Evolutionary conservation across 306 rosid species (phyloP).

Genomic region (Inga oerstediana): DNA sequence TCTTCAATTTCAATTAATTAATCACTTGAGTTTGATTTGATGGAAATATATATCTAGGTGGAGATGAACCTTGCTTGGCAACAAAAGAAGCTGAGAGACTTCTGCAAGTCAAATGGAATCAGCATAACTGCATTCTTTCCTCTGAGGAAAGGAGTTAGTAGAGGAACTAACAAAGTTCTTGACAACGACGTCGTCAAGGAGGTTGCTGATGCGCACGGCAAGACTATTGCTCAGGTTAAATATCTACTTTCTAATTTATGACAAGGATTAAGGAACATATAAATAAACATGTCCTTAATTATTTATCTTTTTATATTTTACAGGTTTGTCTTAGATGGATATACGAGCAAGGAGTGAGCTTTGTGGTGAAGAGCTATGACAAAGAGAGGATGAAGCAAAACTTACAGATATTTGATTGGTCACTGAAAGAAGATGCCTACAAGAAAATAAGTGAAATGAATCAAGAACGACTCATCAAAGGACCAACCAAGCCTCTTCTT

Average conservation of each 20-base stretch:
- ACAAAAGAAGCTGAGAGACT: constrained; percentile 42
- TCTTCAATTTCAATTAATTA: background rate
- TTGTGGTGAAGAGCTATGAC: constrained; percentile 52
- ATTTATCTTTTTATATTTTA: background rate
- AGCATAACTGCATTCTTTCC: constrained; percentile 50
- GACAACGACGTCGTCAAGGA: constrained; percentile 49
- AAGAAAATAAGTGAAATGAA: constrained; percentile 45
- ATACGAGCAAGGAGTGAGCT: constrained; percentile 43
- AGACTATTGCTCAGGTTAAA: constrained; percentile 48
- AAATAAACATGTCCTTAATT: background rate
- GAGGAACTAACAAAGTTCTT: constrained; percentile 43
- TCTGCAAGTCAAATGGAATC: constrained; percentile 46
- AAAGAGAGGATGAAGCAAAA: constrained; percentile 51
- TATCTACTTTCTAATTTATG: background rate
- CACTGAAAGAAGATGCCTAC: constrained; percentile 42
- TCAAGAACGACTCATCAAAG: constrained; percentile 50
- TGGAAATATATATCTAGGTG: constrained; percentile 21
- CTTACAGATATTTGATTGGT: constrained; percentile 47
- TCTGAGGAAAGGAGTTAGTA: constrained; percentile 46
- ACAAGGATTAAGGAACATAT: background rate
- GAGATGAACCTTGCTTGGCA: constrained; percentile 51
- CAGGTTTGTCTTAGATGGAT: constrained; percentile 53
- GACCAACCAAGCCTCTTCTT: constrained; percentile 54
- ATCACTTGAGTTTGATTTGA: background rate
- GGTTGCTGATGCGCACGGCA: constrained; percentile 45